Evolutionary conservation across 2,329 filamentous ascomycete species (phyloP).

Genomic region (Colletotrichum musae): DNA sequence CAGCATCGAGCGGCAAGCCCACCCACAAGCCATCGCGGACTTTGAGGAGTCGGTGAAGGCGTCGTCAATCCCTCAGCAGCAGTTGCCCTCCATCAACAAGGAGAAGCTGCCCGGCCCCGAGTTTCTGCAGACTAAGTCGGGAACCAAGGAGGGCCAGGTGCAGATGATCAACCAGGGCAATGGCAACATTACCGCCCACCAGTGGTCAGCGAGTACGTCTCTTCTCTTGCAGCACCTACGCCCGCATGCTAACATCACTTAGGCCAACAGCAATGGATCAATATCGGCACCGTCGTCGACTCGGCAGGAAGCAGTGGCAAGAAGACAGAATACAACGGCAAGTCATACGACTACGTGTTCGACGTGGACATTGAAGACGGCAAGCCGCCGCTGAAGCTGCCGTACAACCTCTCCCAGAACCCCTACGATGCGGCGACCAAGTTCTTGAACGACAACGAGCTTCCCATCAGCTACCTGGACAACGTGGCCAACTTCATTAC

Average conservation of each 20-base stretch:
- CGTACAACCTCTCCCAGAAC: conserved; percentile 93
- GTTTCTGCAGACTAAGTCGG: conserved; percentile 84
- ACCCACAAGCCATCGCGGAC: conserved; percentile 75
- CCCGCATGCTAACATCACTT: conserved; percentile 42
- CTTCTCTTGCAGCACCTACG: background rate
- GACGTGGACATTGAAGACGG: conserved; percentile 97
- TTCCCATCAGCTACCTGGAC: conserved; percentile 89
- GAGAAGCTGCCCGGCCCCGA: conserved; percentile 91
- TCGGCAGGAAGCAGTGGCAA: conserved; percentile 85
- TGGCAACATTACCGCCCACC: conserved; percentile 87
- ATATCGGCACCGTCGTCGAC: conserved; percentile 95
- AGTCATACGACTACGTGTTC: conserved; percentile 96
- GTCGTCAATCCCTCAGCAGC: conserved; percentile 90
- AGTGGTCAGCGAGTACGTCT: conserved; percentile 78
- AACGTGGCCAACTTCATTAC: conserved; percentile 94
- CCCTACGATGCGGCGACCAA: conserved; percentile 92
- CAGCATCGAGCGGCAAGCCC: conserved; percentile 77
- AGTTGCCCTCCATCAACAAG: conserved; percentile 88
- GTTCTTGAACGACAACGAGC: conserved; percentile 90
- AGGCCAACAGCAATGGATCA: conserved; percentile 82
- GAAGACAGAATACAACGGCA: conserved; percentile 82
- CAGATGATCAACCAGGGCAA: conserved; percentile 90
- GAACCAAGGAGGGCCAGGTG: conserved; percentile 96
- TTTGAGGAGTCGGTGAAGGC: conserved; percentile 88
- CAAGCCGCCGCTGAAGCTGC: conserved; percentile 92